Evolutionary conservation across 805 yeast genomes (phyloP).

Genomic region (Suhomyces sp.): DNA sequence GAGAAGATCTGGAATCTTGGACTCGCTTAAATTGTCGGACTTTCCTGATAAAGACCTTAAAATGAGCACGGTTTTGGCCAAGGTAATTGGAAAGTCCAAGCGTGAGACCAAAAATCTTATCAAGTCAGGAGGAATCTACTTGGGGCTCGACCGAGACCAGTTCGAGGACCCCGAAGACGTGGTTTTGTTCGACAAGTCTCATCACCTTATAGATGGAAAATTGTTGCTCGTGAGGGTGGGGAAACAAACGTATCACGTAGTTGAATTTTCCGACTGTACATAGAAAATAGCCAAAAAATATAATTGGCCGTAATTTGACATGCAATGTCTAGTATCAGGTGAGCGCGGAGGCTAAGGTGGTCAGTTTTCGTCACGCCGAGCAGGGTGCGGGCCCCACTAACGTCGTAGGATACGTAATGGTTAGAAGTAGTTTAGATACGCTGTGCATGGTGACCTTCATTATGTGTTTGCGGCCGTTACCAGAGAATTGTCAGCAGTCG

Average conservation of each 20-base stretch:
- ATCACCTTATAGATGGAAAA: conserved; percentile 54
- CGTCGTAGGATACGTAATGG: neutral
- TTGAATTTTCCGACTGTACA: conserved; percentile 30
- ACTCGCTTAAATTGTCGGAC: conserved; percentile 24
- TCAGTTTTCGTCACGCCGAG: neutral
- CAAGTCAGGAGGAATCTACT: conserved; percentile 67
- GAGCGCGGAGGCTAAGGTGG: neutral
- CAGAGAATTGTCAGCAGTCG: neutral
- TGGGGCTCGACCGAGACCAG: conserved; percentile 59
- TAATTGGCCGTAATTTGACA: neutral
- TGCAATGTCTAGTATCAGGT: neutral
- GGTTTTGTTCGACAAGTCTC: conserved; percentile 44
- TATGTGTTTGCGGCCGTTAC: neutral
- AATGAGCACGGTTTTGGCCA: conserved; percentile 52
- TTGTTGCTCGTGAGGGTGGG: conserved; percentile 72
- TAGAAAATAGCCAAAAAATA: neutral
- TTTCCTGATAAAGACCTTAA: conserved; percentile 32
- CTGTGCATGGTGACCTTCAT: neutral
- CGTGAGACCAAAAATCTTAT: conserved; percentile 62
- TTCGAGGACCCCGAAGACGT: conserved; percentile 47
- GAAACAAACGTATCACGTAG: conserved; percentile 61
- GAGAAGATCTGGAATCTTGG: conserved; percentile 53
- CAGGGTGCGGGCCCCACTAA: neutral
- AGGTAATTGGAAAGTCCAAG: conserved; percentile 47
- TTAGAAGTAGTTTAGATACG: neutral